Percentiles rank a stretch among this genome's conserved stretches.
phyloP scores from a whole-genome alignment of 768 basidiomycete species.

The Mycena epipterygia region DNA sequence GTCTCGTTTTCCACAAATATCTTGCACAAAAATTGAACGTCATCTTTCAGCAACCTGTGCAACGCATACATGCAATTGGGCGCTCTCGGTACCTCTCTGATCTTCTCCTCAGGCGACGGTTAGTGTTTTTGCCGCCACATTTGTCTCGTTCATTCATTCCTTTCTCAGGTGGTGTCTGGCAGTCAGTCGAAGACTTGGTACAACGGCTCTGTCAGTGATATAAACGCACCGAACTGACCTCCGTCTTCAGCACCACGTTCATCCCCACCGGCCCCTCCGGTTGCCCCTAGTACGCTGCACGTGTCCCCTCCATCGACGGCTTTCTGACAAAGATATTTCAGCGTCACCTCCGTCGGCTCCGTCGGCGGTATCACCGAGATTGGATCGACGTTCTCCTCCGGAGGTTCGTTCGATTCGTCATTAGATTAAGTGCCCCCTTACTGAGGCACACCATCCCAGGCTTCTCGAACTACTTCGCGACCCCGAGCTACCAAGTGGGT shows the following conservation, averaged over 20 bases:
- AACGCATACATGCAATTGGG: no score
- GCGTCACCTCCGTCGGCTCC: constrained; percentile 18
- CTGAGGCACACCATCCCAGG: constrained; percentile 40
- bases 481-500: constrained; percentile 25
- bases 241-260: not conserved
- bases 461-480: constrained; percentile 56
- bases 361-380: constrained; percentile 49
- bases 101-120: constrained; percentile 26
- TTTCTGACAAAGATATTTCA: not conserved
- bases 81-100: constrained; percentile 29
- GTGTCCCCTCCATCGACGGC: not conserved
- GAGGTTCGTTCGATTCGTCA: constrained; percentile 43
- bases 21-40: no score
- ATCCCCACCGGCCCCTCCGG: not conserved
- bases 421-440: not conserved
- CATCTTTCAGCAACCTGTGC: no score
- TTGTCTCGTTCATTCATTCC: not conserved
- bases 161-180: constrained; percentile 25
- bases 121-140: constrained; percentile 37
- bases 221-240: not conserved
- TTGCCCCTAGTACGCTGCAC: constrained; percentile 14
- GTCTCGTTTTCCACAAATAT: no score
- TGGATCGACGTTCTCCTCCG: constrained; percentile 58
- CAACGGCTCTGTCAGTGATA: not conserved
- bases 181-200: constrained; percentile 1